Conservation (phyloP, 768 basidiomycete species). For the Auricularia auricula-judae region DNA sequence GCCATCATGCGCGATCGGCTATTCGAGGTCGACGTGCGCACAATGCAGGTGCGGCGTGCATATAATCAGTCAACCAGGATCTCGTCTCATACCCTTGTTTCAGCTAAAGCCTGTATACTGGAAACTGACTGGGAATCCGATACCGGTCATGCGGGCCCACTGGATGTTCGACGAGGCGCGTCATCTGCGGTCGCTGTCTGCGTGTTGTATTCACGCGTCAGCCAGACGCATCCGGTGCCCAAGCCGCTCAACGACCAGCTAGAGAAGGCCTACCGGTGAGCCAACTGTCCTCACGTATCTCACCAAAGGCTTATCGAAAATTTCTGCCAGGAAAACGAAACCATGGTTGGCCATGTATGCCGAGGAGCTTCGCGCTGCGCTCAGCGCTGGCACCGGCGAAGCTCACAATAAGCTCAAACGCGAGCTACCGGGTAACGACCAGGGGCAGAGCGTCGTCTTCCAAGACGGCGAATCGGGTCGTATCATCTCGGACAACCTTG, state of each 20-base stretch:
- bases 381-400: conserved; percentile 18
- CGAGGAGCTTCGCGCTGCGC: conserved; percentile 26
- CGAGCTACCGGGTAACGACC: conserved; percentile 11
- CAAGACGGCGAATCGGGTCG: conserved; percentile 25
- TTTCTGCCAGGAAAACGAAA: conserved; percentile 17
- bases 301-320: background rate
- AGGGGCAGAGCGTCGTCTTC: conserved; percentile 22
- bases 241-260: conserved; percentile 25
- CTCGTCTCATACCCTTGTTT: background rate
- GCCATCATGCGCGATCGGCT: conserved; percentile 14
- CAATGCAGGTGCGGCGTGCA: conserved; percentile 13
- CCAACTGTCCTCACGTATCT: background rate
- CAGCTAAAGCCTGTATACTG: conserved; percentile 29
- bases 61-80: background rate
- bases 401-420: conserved; percentile 29
- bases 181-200: background rate
- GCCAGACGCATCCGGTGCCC: conserved; percentile 24
- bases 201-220: background rate
- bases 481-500: conserved; percentile 5
- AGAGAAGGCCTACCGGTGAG: conserved; percentile 25
- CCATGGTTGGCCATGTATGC: conserved; percentile 27
- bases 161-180: conserved; percentile 28
- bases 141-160: conserved; percentile 24
- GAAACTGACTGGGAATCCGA: conserved; percentile 24
- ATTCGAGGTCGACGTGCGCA: conserved; percentile 18